phyloP scores from a whole-genome alignment of 73 alveolate species.

The Blepharisma stoltei region DNA sequence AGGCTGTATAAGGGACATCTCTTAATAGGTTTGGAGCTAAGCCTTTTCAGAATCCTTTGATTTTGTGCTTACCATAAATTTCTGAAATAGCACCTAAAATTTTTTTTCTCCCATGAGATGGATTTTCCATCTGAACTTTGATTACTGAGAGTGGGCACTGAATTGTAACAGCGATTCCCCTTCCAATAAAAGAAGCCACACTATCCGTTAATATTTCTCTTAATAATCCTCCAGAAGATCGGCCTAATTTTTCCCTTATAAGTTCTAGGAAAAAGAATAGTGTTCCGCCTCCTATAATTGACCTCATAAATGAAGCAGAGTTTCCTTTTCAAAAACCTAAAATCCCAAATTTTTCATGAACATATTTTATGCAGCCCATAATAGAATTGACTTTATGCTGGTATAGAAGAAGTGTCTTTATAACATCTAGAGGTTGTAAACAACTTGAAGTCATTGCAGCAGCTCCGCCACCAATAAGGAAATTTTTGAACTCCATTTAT shows the following conservation, averaged over 20 bases:
- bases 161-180: neutral
- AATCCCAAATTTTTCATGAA: neutral
- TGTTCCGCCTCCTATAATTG: neutral
- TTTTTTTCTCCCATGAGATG: neutral
- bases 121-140: slow-evolving; percentile 14
- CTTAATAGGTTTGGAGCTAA: neutral
- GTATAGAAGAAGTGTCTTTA: neutral
- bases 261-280: neutral
- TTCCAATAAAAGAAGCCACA: neutral
- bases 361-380: neutral
- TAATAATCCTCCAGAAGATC: no score
- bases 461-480: neutral
- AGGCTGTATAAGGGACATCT: slow-evolving; percentile 18
- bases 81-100: neutral
- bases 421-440: slow-evolving; percentile 17
- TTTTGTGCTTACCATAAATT: neutral
- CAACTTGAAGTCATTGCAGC: neutral
- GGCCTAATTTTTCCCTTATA: no score
- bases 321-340: slow-evolving; percentile 21
- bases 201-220: neutral
- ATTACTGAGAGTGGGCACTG: neutral
- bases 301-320: neutral
- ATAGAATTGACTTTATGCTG: neutral
- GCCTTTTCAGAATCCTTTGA: slow-evolving; percentile 6
- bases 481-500: no score